A percentile compares a stretch with the other conserved stretches of the same genome.
phyloP scores from a whole-genome alignment of 805 yeast species.

The Groenewaldozyma salmanticensis region DNA sequence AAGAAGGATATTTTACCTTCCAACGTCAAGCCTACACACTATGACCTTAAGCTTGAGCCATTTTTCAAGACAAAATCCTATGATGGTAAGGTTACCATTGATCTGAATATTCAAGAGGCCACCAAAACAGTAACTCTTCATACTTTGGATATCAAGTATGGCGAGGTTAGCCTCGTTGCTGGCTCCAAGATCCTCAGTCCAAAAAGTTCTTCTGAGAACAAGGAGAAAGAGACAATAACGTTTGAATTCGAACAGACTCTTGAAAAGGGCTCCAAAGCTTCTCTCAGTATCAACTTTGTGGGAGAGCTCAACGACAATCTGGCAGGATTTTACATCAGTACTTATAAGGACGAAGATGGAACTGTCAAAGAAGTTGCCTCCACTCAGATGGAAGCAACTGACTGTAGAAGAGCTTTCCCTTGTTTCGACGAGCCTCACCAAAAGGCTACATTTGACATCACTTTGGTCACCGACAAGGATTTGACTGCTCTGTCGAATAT shows the following conservation, averaged over 20 bases:
- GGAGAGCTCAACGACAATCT: conserved; percentile 66
- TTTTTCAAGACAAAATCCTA: conserved; percentile 27
- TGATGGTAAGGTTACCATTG: conserved; percentile 30
- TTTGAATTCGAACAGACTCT: conserved; percentile 38
- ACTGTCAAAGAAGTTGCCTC: conserved; percentile 66
- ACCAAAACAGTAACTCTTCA: conserved; percentile 47
- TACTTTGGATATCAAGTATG: conserved; percentile 44
- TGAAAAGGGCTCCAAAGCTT: conserved; percentile 25
- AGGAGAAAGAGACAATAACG: conserved; percentile 49
- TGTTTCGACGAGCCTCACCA: conserved; percentile 78
- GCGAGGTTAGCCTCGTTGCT: conserved; percentile 24
- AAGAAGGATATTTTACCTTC: conserved; percentile 42
- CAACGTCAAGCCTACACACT: conserved; percentile 63
- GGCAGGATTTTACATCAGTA: conserved; percentile 75
- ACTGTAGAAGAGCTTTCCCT: conserved; percentile 81
- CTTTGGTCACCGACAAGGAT: conserved; percentile 36
- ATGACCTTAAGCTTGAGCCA: conserved; percentile 43
- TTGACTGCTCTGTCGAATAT: conserved; percentile 29
- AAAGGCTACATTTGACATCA: conserved; percentile 61
- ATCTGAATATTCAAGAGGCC: conserved; percentile 33
- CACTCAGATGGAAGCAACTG: conserved; percentile 82
- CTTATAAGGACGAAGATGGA: conserved; percentile 45
- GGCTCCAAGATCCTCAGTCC: conserved; percentile 20
- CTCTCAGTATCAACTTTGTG: conserved; percentile 36
- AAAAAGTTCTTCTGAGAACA: conserved; percentile 28